A percentile compares a stretch with the other conserved stretches of the same genome.
Conservation (phyloP, 495 filamentous ascomycete species). For the Trichoderma gamsii region DNA sequence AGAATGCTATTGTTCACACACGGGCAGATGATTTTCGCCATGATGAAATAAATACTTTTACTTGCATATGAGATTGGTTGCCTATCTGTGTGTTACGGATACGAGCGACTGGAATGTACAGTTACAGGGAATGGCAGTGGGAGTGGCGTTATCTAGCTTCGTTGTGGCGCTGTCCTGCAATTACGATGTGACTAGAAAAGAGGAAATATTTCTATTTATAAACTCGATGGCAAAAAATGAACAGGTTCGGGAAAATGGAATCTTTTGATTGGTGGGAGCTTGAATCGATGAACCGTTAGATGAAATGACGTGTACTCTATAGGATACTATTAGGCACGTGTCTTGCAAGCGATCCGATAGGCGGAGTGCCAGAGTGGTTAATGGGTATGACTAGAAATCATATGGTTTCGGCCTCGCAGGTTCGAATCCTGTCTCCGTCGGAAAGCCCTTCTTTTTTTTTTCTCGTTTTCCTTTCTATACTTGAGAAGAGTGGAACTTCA, state of each 20-base stretch:
- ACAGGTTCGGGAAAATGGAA: too few relatives aligned
- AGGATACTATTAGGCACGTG: neutral
- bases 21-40: neutral
- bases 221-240: too few relatives aligned
- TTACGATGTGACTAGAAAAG: neutral
- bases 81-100: neutral
- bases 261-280: too few relatives aligned
- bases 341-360: neutral
- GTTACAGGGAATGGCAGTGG: too few relatives aligned
- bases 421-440: slow-evolving; percentile 8
- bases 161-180: too few relatives aligned
- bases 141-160: too few relatives aligned
- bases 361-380: slow-evolving; percentile 8
- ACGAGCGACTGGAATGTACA: too few relatives aligned
- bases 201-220: neutral
- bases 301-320: neutral
- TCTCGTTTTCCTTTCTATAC: neutral
- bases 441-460: neutral
- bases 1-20: neutral
- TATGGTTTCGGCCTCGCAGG: slow-evolving; percentile 9
- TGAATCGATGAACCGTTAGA: neutral
- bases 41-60: neutral
- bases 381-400: slow-evolving; percentile 11
- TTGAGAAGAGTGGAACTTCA: too few relatives aligned
- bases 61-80: neutral